phyloP scores from a whole-genome alignment of 495 filamentous ascomycete species.

The Hyphodiscus hymeniophilus region DNA sequence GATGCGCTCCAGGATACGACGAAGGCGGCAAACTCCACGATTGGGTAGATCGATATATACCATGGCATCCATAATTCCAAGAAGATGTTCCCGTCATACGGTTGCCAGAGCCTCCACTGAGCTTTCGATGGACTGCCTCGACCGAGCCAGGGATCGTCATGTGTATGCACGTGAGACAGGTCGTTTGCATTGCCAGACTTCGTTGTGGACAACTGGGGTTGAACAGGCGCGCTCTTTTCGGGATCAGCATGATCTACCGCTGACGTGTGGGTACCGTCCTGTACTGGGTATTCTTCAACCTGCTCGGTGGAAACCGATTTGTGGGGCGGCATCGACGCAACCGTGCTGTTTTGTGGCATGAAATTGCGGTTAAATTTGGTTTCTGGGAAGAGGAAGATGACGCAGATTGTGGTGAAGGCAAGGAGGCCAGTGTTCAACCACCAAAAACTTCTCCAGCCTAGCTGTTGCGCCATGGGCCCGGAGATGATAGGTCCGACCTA shows the following conservation, averaged over 20 bases:
- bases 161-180: slow-evolving; percentile 15
- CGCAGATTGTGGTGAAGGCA: slow-evolving; percentile 35
- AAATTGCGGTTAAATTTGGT: slow-evolving; percentile 48
- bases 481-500: slow-evolving; percentile 52
- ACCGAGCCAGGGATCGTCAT: slow-evolving; percentile 33
- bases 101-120: slow-evolving; percentile 43
- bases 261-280: neutral
- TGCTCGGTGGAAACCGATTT: neutral
- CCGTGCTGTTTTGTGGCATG: neutral
- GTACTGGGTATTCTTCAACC: neutral
- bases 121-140: slow-evolving; percentile 43
- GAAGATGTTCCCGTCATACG: slow-evolving; percentile 31
- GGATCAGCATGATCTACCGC: slow-evolving; percentile 8
- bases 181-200: neutral
- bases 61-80: slow-evolving; percentile 40
- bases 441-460: slow-evolving; percentile 64
- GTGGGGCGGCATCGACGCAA: neutral
- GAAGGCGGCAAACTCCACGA: slow-evolving; percentile 55
- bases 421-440: slow-evolving; percentile 32
- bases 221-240: slow-evolving; percentile 16
- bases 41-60: slow-evolving; percentile 53
- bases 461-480: slow-evolving; percentile 47
- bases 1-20: slow-evolving; percentile 55
- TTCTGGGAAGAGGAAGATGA: slow-evolving; percentile 52
- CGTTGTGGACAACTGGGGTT: slow-evolving; percentile 3